A percentile compares a stretch with the other conserved stretches of the same genome.
These are phyloP conservation scores for Nicotiana rustica DNA, from an alignment of 305 asterid genomes.

Conservation along the genomic window DNA sequence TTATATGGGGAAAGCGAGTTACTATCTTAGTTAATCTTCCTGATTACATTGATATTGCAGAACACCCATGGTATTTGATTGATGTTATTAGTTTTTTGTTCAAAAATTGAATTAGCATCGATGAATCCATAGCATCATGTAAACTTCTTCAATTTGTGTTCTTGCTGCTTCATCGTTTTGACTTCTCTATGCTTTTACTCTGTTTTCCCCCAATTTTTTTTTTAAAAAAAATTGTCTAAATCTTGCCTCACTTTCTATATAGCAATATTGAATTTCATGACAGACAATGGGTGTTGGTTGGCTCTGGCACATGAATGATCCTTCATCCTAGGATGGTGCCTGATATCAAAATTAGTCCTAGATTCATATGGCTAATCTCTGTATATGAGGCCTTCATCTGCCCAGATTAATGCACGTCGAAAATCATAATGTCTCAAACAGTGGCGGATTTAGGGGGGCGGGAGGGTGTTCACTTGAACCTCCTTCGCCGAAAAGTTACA, in stretches of 20 bases:
- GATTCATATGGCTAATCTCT: neutral
- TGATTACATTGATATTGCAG: neutral
- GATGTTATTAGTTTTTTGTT: conserved; percentile 16
- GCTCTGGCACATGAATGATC: conserved; percentile 6
- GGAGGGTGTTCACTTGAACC: too few species aligned
- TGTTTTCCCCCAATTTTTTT: neutral
- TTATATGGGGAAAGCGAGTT: conserved; percentile 12
- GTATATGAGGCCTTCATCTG: neutral
- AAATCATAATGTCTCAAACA: neutral
- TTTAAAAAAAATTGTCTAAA: neutral
- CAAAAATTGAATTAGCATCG: neutral
- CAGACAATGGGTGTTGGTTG: neutral
- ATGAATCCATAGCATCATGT: neutral
- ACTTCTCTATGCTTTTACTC: neutral
- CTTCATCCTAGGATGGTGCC: neutral
- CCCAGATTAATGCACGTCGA: neutral
- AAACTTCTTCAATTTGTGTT: neutral
- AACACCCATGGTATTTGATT: neutral
- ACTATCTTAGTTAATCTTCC: conserved; percentile 26
- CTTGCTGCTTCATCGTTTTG: neutral
- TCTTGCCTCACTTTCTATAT: neutral
- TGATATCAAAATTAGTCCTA: neutral
- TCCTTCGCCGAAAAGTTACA: too few species aligned
- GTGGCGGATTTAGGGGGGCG: too few species aligned
- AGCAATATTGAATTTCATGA: neutral